phyloP scores from a whole-genome alignment of 495 filamentous ascomycete species.

The Aspergillus diversus region DNA sequence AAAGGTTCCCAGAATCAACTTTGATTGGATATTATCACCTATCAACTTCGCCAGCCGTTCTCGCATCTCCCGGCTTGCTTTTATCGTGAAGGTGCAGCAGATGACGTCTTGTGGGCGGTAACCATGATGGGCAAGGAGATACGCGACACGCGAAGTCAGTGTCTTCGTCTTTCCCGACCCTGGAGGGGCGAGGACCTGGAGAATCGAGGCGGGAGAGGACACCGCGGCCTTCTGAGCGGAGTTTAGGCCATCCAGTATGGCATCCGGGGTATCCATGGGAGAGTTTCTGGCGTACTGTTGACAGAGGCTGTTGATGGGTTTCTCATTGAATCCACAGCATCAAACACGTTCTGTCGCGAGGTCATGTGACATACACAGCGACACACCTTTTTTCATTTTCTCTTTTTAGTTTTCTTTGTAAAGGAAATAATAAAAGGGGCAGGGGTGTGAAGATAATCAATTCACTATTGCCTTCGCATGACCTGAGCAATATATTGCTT shows the following conservation, averaged over 20 bases:
- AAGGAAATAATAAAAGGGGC: background rate
- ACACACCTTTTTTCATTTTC: background rate
- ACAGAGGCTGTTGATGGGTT: background rate
- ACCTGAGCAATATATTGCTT: no score
- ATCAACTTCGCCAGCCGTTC: conserved; percentile 79
- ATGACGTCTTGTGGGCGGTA: conserved; percentile 90
- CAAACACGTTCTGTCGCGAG: conserved; percentile 21
- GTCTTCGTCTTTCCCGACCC: conserved; percentile 96
- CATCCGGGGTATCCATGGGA: conserved; percentile 35
- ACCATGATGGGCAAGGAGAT: conserved; percentile 79
- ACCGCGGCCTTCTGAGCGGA: conserved; percentile 82
- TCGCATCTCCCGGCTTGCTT: conserved; percentile 95
- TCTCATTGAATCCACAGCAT: background rate
- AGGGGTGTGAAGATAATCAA: no score
- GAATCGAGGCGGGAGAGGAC: conserved; percentile 71
- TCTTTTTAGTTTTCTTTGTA: background rate
- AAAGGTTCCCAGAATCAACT: conserved; percentile 90
- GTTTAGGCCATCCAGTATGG: conserved; percentile 79
- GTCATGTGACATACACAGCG: conserved; percentile 19
- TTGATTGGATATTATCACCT: conserved; percentile 74
- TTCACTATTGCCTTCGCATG: no score
- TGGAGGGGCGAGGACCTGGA: conserved; percentile 89
- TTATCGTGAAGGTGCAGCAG: conserved; percentile 97
- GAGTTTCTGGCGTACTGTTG: background rate
- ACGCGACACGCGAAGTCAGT: conserved; percentile 90